phyloP scores from a whole-genome alignment of 2,329 filamentous ascomycete genomes.

The Trichophyton simii region DNA sequence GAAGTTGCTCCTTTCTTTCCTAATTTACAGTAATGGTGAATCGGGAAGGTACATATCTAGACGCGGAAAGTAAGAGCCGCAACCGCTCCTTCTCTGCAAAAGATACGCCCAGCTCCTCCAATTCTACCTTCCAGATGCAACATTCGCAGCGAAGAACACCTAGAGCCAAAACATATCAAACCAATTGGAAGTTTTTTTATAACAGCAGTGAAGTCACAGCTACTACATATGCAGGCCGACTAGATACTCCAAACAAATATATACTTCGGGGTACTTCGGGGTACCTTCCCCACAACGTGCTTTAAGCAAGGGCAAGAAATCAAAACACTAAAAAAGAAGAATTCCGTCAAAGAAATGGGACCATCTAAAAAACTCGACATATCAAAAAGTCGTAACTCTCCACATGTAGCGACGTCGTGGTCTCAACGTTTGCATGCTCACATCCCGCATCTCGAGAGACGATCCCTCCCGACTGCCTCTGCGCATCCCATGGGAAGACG shows the following conservation, averaged over 20 bases:
- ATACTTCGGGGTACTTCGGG: not conserved
- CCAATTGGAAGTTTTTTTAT: no score
- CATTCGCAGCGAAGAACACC: no score
- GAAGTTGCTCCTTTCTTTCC: not conserved
- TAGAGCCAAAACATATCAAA: no score
- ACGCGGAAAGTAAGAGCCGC: not conserved
- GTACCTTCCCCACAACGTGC: not conserved
- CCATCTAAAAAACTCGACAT: not conserved
- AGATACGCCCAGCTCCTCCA: no score
- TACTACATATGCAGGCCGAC: not conserved
- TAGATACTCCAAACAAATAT: not conserved
- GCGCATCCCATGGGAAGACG: not conserved
- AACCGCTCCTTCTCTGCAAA: not conserved
- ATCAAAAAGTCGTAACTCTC: not conserved
- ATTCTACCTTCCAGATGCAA: no score
- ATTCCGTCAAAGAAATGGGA: not conserved
- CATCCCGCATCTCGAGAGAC: not conserved
- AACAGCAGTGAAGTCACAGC: not conserved
- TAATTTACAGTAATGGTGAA: not conserved
- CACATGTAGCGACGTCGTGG: not conserved
- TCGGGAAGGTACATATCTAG: not conserved
- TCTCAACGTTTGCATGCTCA: not conserved
- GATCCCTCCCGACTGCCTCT: not conserved
- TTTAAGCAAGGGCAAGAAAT: not conserved
- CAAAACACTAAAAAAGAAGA: not conserved